Evolutionary conservation across 1,284 basidiomycete species (phyloP).

Genomic region (Phaffia rhodozyma): DNA sequence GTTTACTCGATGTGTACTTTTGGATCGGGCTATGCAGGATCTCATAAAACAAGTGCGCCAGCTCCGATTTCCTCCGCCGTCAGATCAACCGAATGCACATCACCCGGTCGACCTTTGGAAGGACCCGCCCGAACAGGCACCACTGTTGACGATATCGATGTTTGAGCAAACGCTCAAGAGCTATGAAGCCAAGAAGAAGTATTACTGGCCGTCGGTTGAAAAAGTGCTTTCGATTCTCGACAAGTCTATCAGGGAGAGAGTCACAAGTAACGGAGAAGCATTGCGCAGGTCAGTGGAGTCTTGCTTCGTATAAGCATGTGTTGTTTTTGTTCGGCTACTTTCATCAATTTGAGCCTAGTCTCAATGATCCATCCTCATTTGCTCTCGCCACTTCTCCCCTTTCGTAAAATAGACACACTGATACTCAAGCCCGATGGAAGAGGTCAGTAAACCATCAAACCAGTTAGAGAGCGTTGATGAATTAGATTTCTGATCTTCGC

Average conservation of each 20-base stretch:
- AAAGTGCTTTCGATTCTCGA: constrained; percentile 88
- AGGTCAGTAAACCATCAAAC: not conserved
- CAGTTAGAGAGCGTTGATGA: not conserved
- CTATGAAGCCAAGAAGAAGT: constrained; percentile 77
- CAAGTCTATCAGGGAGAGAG: constrained; percentile 75
- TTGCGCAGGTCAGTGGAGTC: constrained; percentile 56
- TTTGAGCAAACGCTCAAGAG: constrained; percentile 47
- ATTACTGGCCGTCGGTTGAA: constrained; percentile 82
- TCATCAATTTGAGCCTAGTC: not conserved
- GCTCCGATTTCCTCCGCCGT: not conserved
- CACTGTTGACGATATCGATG: not conserved
- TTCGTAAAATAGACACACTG: not conserved
- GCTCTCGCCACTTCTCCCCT: no score
- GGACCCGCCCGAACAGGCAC: not conserved
- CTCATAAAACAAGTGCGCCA: constrained; percentile 4
- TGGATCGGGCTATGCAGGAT: not conserved
- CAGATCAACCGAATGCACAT: not conserved
- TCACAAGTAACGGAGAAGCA: constrained; percentile 89
- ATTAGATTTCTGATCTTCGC: not conserved
- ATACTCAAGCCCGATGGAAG: constrained; percentile 11
- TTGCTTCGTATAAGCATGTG: not conserved
- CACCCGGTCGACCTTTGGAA: constrained; percentile 3
- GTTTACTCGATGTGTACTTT: no score
- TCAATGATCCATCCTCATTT: no score
- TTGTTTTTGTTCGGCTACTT: not conserved